Conservation (phyloP, 2,329 filamentous ascomycete genomes). For the Teratosphaeria destructans region DNA sequence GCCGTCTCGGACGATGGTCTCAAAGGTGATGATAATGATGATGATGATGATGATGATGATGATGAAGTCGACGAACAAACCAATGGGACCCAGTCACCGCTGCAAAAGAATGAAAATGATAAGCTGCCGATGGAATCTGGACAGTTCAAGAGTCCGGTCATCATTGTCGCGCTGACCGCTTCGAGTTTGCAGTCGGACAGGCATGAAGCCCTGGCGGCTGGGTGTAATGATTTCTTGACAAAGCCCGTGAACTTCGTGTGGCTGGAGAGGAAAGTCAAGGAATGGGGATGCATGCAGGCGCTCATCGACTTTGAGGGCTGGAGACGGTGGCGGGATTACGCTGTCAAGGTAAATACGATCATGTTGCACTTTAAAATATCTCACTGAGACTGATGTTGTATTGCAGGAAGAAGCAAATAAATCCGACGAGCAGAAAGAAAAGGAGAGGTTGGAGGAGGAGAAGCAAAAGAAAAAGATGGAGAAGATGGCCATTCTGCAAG, state of each 20-base stretch:
- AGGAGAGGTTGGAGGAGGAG: slow-evolving; percentile 20
- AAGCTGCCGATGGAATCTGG: slow-evolving; percentile 52
- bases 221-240: slow-evolving; percentile 96
- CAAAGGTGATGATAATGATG: slow-evolving; percentile 9
- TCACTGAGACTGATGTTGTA: neutral
- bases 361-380: neutral
- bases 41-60: slow-evolving; percentile 8
- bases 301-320: slow-evolving; percentile 97
- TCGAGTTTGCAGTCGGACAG: slow-evolving; percentile 90
- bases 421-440: slow-evolving; percentile 26
- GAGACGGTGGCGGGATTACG: slow-evolving; percentile 90
- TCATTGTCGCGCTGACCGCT: slow-evolving; percentile 92
- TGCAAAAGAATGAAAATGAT: slow-evolving; percentile 51
- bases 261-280: slow-evolving; percentile 94
- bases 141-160: slow-evolving; percentile 91
- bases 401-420: slow-evolving; percentile 13
- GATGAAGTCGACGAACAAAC: neutral
- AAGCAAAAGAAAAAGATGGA: slow-evolving; percentile 23
- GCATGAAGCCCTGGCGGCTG: slow-evolving; percentile 86
- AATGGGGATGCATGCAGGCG: slow-evolving; percentile 99
- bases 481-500: slow-evolving; percentile 22
- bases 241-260: slow-evolving; percentile 96
- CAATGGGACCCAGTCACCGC: slow-evolving; percentile 16
- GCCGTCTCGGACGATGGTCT: slow-evolving; percentile 26
- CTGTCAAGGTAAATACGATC: slow-evolving; percentile 18